These are phyloP conservation scores for Ganoderma lingzhi DNA, from an alignment of 1,284 basidiomycete species.

Conservation along the genomic window DNA sequence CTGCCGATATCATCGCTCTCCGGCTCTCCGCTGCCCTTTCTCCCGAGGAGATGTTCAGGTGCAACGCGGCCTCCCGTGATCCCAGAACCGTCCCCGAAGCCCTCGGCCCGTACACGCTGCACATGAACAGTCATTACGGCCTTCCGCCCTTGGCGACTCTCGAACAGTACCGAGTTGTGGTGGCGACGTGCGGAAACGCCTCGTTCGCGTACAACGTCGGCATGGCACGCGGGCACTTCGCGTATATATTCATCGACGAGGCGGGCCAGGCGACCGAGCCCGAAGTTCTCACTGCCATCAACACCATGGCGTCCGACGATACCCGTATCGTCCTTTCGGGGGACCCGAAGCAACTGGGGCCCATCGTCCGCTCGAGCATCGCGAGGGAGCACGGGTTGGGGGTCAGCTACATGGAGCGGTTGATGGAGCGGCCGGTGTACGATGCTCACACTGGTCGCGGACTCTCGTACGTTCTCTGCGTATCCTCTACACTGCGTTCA, in stretches of 20 bases:
- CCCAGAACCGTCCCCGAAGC: conserved; percentile 52
- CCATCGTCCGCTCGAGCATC: conserved; percentile 56
- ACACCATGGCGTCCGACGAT: conserved; percentile 49
- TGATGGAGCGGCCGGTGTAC: conserved; percentile 59
- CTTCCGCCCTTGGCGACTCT: conserved; percentile 52
- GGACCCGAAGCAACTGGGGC: conserved; percentile 66
- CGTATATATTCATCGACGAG: conserved; percentile 71
- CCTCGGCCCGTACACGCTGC: conserved; percentile 52
- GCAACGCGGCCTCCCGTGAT: conserved; percentile 68
- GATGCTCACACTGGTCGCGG: conserved; percentile 41
- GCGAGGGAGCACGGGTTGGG: conserved; percentile 54
- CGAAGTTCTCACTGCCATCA: conserved; percentile 61
- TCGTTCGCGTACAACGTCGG: conserved; percentile 63
- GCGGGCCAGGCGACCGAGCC: conserved; percentile 71
- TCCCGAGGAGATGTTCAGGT: conserved; percentile 58
- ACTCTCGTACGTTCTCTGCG: conserved; percentile 44
- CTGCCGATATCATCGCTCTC: conserved; percentile 66
- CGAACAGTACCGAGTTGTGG: conserved; percentile 60
- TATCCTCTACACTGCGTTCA: neutral
- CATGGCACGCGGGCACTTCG: conserved; percentile 63
- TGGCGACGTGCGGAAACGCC: conserved; percentile 69
- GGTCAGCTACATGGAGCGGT: conserved; percentile 56
- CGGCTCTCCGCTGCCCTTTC: conserved; percentile 50
- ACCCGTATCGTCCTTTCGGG: conserved; percentile 63
- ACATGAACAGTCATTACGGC: conserved; percentile 52